These are phyloP conservation scores for Hypomontagnella submonticulosa DNA, from an alignment of 495 filamentous ascomycete genomes.

Conservation along the genomic window DNA sequence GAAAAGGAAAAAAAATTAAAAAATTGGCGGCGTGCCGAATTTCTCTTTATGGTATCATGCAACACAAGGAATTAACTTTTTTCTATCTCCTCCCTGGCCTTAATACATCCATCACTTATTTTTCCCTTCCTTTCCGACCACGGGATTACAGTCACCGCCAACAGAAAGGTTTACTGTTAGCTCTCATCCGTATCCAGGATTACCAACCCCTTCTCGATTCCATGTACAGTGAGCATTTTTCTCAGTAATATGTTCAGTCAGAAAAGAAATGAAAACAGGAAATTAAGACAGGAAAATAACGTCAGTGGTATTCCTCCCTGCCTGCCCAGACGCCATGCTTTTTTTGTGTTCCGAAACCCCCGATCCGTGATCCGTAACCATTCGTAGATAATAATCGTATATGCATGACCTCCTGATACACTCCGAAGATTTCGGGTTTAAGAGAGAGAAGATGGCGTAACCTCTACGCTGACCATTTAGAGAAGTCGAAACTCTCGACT, in stretches of 20 bases:
- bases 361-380: conserved; percentile 30
- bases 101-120: conserved; percentile 1
- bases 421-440: neutral
- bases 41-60: conserved; percentile 35
- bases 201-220: conserved; percentile 1
- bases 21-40: conserved; percentile 28
- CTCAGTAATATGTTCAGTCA: conserved; percentile 24
- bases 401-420: conserved; percentile 27
- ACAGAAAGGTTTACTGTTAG: too few relatives aligned
- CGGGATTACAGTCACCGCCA: conserved; percentile 10
- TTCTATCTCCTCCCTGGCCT: neutral
- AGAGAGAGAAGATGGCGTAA: neutral
- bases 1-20: conserved; percentile 1
- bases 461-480: conserved; percentile 58
- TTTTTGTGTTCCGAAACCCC: conserved; percentile 25
- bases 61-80: conserved; percentile 15
- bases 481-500: conserved; percentile 69
- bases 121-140: conserved; percentile 13
- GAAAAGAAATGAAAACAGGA: conserved; percentile 13
- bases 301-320: conserved; percentile 48
- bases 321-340: conserved; percentile 46
- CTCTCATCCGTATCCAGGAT: neutral
- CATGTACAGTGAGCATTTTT: conserved; percentile 19
- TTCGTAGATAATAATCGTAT: conserved; percentile 39
- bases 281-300: conserved; percentile 22